Base-by-base conservation (phyloP, 2,329 filamentous ascomycete genomes). In the Aspergillus piperis region DNA sequence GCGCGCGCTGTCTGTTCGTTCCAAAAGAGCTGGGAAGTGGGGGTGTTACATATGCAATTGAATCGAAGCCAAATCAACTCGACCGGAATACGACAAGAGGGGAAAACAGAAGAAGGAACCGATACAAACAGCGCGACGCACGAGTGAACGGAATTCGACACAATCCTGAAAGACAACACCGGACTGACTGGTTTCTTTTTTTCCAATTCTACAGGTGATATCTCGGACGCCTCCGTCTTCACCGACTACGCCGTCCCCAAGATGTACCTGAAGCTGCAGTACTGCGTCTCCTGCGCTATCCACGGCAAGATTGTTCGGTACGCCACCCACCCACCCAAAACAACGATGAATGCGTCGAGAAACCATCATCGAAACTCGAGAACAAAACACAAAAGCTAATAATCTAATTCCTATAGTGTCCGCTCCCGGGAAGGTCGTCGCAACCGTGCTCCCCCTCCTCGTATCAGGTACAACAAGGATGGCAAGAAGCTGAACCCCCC, bases 251-350 rank as follows among this genome's bases (percentile, higher is more conserved):
- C 92, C 75, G 94, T 99, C 78, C 95, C 95, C 84, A 99, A 99
- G 91, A 99, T 99, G 96, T 99, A 99, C 91, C 87, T 99, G 85
- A 99, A 99, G 90, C 90, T 99, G 82, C 95, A 99, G 87, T 99
- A 99, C 92, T 99, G 95, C 83, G 95, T 99, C 80, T 98, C 94
- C 83, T 99, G 95, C 85, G 95, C 95, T 79, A 99, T 99, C 73
- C 95, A 99, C 88, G 95, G 95, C 88, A 99, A 99, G 91, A 99
- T 99, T 83, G 96, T 99, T 84, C 94, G 95, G 94, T 98, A 95
- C 83, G 41, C 41, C 93, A 54, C 60, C 60, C 27, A 54, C 60
- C 60, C 27, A 15, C 27, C 44, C 17, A n/a, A 11, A 5, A 19
- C 15, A 15, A 42, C 19, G 51, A 49, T 32, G 48, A 44, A 30